Percentiles rank a stretch among this genome's conserved stretches.
Conservation (phyloP, 176 grass and related monocot genomes). For the Hordeum marinum region DNA sequence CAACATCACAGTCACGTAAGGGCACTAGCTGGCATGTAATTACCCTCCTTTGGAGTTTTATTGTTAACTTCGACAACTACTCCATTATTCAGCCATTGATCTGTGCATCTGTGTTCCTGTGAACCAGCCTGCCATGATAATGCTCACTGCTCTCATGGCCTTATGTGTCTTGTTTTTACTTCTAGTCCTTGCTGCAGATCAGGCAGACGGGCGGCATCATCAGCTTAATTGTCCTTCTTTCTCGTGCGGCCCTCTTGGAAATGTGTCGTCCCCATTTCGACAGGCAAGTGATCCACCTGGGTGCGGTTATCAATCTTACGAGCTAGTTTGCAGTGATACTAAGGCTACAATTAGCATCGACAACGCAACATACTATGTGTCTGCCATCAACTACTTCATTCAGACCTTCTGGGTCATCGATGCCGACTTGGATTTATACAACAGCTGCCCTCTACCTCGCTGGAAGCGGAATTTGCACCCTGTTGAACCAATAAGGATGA, state of each 20-base stretch:
- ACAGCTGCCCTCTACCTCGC: background rate
- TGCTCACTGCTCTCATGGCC: background rate
- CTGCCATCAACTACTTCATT: background rate
- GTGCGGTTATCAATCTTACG: background rate
- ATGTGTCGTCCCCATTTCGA: background rate
- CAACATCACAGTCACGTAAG: no score
- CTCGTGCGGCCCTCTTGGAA: background rate
- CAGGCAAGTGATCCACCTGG: background rate
- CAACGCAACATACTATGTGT: background rate
- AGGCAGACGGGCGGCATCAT: background rate
- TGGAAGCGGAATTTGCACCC: background rate
- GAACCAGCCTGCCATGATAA: background rate
- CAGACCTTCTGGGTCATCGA: background rate
- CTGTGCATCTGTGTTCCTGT: fast-evolving
- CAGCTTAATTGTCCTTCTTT: background rate
- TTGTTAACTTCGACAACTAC: background rate
- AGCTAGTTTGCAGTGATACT: background rate
- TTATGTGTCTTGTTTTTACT: background rate
- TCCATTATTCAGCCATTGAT: background rate
- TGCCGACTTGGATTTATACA: background rate
- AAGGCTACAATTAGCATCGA: background rate
- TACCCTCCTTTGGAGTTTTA: background rate
- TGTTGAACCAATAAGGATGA: no score
- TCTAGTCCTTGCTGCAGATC: background rate
- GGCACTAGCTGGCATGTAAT: background rate